Conservation (phyloP, 768 basidiomycete genomes). For the Coprinellus aureogranulatus region DNA sequence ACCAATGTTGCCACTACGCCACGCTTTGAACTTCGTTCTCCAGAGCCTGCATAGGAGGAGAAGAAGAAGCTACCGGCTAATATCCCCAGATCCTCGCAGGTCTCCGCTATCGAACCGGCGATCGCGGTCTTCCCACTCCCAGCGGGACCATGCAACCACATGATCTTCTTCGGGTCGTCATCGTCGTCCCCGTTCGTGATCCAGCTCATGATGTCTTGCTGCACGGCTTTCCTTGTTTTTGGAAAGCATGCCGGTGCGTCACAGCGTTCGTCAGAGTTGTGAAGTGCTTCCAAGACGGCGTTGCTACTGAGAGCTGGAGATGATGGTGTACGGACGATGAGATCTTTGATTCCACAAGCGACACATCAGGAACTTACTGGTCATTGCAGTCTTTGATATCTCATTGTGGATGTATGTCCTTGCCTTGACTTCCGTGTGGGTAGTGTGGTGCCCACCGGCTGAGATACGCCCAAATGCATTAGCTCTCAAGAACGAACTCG, state of each 20-base stretch:
- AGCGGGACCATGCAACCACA: conserved; percentile 9
- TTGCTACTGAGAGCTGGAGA: too few relatives aligned
- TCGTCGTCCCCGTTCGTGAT: neutral
- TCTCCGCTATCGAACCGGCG: conserved; percentile 3
- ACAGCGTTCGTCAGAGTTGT: conserved; percentile 7
- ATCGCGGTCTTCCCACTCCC: conserved; percentile 14
- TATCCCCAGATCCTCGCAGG: neutral
- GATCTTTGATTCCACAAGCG: too few relatives aligned
- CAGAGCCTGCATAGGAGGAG: neutral
- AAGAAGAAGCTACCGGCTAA: conserved; percentile 13
- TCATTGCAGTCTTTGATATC: too few relatives aligned
- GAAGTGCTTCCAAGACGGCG: too few relatives aligned
- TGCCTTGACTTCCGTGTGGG: too few relatives aligned
- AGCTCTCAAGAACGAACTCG: too few relatives aligned
- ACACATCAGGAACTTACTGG: too few relatives aligned
- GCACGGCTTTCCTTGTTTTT: conserved; percentile 6
- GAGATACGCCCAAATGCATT: too few relatives aligned
- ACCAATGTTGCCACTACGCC: conserved; percentile 1
- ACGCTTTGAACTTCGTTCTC: neutral
- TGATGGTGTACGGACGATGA: too few relatives aligned
- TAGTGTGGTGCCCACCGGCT: too few relatives aligned
- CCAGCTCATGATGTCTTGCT: conserved; percentile 7
- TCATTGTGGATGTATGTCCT: too few relatives aligned
- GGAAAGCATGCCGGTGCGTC: conserved; percentile 1
- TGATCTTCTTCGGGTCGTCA: neutral